Base-by-base conservation (phyloP, 1,284 basidiomycete species). In the Naganishia albida region DNA sequence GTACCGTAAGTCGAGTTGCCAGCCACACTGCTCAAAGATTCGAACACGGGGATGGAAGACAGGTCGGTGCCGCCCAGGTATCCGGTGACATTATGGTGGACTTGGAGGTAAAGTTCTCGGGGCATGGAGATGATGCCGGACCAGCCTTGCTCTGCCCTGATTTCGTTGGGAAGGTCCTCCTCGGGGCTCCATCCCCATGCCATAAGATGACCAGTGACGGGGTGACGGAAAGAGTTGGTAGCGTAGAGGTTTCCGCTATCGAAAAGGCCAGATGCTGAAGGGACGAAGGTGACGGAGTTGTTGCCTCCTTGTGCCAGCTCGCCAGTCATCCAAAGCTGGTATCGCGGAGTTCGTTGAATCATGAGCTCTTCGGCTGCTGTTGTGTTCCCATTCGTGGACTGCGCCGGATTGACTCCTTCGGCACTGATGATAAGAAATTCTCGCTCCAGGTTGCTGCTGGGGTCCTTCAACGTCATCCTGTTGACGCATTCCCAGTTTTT, bases 101-200 rank as follows among this genome's bases (percentile, higher is more conserved):
- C 38, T 30, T 55, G 56, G 3, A 70, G 39, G 54, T 67, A 70
- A 8, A 72, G 18, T 60, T 72, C 68, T 16, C 71, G 57, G 1
- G 68, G 71, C 13, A 70, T 30, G n/a, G 64, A 67, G 10, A 72
- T 42, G 39, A 66, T 67, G 1, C 71, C 71, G 7, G 68, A 64
- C 68, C 68, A 72, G 18, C 67, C 67, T 42, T 65, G 60, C 44
- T 42, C 30, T 7, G 63, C 66, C 18, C 63, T 57, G 10, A 46
- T 39, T 0, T 18, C 55, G 30, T 66, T 62, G 2, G 63, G 15
- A 23, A 72, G 18, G 50, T 72, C 71, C 25, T 69, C 66, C 43
- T 72, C 71, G 12, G 56, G 59, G 16, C 68, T 48, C 71, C 71
- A 72, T 13, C 68, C 71, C 67, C 66, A 69, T 6, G 49, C 62